These are phyloP conservation scores for Diutina sp. DNA, from an alignment of 1,139 yeast species.

Conservation along the genomic window DNA sequence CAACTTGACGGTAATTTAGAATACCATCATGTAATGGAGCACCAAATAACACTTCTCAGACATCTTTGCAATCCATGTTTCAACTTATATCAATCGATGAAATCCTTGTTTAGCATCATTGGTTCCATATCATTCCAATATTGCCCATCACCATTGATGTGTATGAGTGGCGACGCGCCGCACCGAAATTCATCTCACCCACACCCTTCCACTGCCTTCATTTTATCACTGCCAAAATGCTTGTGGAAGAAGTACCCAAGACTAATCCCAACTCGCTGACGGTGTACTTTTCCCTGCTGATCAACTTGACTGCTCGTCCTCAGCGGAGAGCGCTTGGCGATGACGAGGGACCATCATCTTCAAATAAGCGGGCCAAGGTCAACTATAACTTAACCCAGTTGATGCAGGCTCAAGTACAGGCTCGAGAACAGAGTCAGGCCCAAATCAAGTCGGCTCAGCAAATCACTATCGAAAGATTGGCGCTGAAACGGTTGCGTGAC, in stretches of 20 bases:
- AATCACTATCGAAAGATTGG: constrained; percentile 27
- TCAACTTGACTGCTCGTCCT: constrained; percentile 30
- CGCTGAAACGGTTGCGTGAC: constrained; percentile 24
- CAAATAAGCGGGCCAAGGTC: constrained; percentile 26
- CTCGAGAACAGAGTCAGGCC: constrained; percentile 12
- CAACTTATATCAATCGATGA: no score
- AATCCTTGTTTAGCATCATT: no score
- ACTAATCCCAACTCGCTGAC: constrained; percentile 22
- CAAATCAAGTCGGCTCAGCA: constrained; percentile 28
- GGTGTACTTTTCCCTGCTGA: constrained; percentile 31
- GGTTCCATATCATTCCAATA: no score
- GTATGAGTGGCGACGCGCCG: background rate
- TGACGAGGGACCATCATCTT: constrained; percentile 11
- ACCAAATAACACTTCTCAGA: no score
- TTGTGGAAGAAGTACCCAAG: constrained; percentile 35
- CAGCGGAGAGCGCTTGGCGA: constrained; percentile 6
- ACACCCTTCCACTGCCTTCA: background rate
- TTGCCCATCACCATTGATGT: no score
- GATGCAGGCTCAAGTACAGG: constrained; percentile 32
- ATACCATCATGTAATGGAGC: no score
- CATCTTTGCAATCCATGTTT: no score
- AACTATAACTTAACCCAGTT: constrained; percentile 32
- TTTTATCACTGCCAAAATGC: constrained; percentile 12
- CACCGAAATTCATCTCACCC: background rate
- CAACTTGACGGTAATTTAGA: no score